Evolutionary conservation across 495 filamentous ascomycete species (phyloP).

Genomic region (Pyrenopolyporus hunteri): DNA sequence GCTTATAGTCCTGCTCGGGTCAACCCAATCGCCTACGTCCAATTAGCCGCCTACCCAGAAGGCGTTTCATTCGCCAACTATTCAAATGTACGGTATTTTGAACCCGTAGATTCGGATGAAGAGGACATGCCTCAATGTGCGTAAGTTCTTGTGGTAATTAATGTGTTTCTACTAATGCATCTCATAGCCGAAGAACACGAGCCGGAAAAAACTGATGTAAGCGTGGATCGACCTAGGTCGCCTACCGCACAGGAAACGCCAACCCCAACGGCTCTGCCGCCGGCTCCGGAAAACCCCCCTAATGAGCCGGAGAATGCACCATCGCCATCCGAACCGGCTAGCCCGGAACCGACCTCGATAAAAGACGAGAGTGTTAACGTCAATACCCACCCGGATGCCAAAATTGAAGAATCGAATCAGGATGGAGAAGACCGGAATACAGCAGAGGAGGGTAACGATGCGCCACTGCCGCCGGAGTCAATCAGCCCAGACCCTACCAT

Average conservation of each 20-base stretch:
- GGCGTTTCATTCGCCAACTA: slow-evolving; percentile 50
- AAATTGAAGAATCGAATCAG: slow-evolving; percentile 18
- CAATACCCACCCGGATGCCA: not conserved
- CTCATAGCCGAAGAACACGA: slow-evolving; percentile 22
- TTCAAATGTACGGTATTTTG: slow-evolving; percentile 46
- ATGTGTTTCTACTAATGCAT: slow-evolving; percentile 21
- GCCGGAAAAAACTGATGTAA: slow-evolving; percentile 22
- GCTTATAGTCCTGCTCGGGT: slow-evolving; percentile 49
- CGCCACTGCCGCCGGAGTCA: too few species aligned
- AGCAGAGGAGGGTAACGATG: slow-evolving; percentile 29
- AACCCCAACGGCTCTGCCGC: too few species aligned
- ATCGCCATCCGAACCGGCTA: too few species aligned
- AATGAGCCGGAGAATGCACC: too few species aligned
- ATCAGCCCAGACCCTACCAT: not conserved
- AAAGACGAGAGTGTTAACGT: not conserved
- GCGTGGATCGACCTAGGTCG: slow-evolving; percentile 17
- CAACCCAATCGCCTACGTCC: slow-evolving; percentile 45
- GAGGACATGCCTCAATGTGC: slow-evolving; percentile 44
- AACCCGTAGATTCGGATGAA: slow-evolving; percentile 42
- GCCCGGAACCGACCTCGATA: slow-evolving; percentile 4
- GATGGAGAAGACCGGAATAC: slow-evolving; percentile 28
- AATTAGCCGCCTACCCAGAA: slow-evolving; percentile 49
- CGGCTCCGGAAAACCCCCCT: too few species aligned
- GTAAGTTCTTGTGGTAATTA: slow-evolving; percentile 5
- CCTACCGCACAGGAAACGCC: not conserved